Evolutionary conservation across 2,329 filamentous ascomycete genomes (phyloP), one percentile per base, ranked within the genome.

Genomic region (Clonostachys sp.): DNA sequence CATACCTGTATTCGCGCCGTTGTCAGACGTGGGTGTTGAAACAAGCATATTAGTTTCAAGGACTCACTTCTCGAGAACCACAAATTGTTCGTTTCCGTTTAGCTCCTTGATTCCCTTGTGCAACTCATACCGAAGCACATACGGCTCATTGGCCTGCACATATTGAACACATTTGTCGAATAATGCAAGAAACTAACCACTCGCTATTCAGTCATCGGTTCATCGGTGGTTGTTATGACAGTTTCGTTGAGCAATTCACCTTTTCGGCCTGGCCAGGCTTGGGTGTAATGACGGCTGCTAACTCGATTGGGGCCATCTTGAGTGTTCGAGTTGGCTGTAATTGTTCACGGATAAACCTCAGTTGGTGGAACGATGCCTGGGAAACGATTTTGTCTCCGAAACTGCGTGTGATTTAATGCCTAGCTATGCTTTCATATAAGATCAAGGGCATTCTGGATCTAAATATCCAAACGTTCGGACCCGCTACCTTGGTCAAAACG

Each of bases 231-330:
- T 30, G 1, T 30, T 30, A 30, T 30, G 24, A 10, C 24, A 9
- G 9, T 10, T 30, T 30, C 24, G 24, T 10, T 10, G 4, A 30
- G 24, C 24, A 10, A 45, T 54, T 48, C 49, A 55, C 55, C 18
- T 53, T 49, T 35, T 53, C 40, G n/a, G 46, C 45, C 47, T 59
- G 59, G 39, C 56, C 58, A 12, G 59, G 51, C 45, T 59, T 59
- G 18, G 57, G 55, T n/a, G 55, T 61, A 43, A 62, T 50, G 50
- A 57, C 47, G 17, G 53, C 59, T 30, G 57, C 58, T 38, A 59
- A 51, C 30, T 57, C 51, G 34, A 61, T 51, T 39, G 48, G 47
- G 14, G 52, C 50, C 51, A 55, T 56, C 24, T 30, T 30, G 9
- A 30, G 9, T 30, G 9, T 30, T 24, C 20, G 7, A 24, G 20